These are phyloP conservation scores for Fusarium kyushuense DNA, from an alignment of 2,329 filamentous ascomycete species.

Conservation along the genomic window DNA sequence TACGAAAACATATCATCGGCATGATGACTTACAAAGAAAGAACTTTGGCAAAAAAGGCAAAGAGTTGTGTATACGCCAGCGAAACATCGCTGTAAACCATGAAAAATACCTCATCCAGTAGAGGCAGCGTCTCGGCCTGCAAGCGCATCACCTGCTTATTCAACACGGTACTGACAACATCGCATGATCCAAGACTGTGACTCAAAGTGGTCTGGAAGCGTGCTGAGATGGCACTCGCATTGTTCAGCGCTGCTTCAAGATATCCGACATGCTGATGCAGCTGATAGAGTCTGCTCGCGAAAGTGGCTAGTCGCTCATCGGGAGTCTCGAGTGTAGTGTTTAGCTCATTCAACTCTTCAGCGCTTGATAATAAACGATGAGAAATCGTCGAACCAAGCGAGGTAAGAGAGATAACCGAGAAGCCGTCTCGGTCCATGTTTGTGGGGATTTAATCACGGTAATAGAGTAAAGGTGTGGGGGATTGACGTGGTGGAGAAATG, in stretches of 20 bases:
- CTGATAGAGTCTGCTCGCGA: conserved; percentile 44
- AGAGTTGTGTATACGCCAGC: conserved; percentile 43
- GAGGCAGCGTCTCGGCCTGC: conserved; percentile 41
- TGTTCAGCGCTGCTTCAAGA: conserved; percentile 46
- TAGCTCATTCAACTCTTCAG: conserved; percentile 49
- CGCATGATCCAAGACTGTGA: conserved; percentile 48
- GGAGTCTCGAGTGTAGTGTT: conserved; percentile 30
- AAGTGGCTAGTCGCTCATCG: conserved; percentile 38
- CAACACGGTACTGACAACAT: conserved; percentile 47
- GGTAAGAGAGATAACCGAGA: conserved; percentile 52
- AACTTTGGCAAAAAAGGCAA: conserved; percentile 42
- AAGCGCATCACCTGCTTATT: conserved; percentile 54
- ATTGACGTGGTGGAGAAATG: conserved; percentile 16
- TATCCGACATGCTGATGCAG: conserved; percentile 45
- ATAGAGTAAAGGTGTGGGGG: not conserved
- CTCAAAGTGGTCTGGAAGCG: conserved; percentile 48
- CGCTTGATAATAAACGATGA: conserved; percentile 48
- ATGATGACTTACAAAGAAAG: conserved; percentile 43
- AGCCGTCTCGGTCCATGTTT: conserved; percentile 52
- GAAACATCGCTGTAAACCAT: conserved; percentile 44
- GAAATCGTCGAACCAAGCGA: conserved; percentile 50
- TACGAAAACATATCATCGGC: not conserved
- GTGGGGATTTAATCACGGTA: not conserved
- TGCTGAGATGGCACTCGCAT: conserved; percentile 47
- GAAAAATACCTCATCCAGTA: conserved; percentile 47